Evolutionary conservation across 768 basidiomycete species (phyloP).

Genomic region (Pleurotus platypus): DNA sequence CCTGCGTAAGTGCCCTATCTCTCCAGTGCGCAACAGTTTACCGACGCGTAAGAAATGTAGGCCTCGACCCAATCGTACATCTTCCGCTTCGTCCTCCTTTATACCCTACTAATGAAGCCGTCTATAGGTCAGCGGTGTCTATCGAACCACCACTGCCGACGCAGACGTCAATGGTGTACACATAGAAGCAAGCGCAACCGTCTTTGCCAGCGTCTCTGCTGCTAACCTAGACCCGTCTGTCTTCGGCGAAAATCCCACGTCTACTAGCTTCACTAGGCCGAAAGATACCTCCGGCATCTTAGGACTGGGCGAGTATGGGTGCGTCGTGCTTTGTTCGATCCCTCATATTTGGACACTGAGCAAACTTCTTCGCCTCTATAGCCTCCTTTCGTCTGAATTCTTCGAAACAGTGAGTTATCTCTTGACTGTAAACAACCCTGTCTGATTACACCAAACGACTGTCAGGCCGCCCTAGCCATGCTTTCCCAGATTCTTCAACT

Average conservation of each 20-base stretch:
- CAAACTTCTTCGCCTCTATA: background rate
- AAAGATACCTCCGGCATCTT: conserved; percentile 23
- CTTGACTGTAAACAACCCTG: background rate
- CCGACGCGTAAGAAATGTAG: conserved; percentile 11
- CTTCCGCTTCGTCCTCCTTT: background rate
- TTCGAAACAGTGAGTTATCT: conserved; percentile 30
- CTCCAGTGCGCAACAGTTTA: too few species aligned
- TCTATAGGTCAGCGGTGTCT: conserved; percentile 35
- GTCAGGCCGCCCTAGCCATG: conserved; percentile 40
- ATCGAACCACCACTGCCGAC: conserved; percentile 30
- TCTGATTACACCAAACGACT: background rate
- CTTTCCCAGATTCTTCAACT: conserved; percentile 43
- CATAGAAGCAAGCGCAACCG: conserved; percentile 25
- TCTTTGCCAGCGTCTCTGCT: conserved; percentile 32
- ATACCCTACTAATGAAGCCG: conserved; percentile 5
- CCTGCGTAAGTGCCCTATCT: conserved; percentile 27
- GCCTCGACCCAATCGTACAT: conserved; percentile 29
- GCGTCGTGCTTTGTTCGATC: conserved; percentile 3
- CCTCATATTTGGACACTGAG: background rate
- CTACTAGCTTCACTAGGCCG: conserved; percentile 19
- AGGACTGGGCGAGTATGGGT: conserved; percentile 28
- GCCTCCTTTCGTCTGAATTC: conserved; percentile 32
- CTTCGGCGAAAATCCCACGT: conserved; percentile 18
- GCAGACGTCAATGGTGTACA: conserved; percentile 19
- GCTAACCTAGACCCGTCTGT: conserved; percentile 31